Conservation (phyloP, 768 basidiomycete species). For the Suillus spraguei region DNA sequence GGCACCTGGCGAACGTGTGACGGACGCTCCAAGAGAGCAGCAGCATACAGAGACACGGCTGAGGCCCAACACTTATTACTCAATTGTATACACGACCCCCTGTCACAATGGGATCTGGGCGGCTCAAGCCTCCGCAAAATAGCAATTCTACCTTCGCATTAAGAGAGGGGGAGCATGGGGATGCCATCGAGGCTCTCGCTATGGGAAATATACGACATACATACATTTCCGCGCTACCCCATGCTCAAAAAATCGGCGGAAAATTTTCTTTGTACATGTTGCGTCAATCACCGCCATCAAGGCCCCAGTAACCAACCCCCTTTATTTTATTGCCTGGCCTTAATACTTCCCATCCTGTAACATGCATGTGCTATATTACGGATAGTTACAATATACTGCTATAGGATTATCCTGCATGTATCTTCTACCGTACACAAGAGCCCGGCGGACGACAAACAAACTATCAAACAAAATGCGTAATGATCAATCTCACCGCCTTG, state of each 20-base stretch:
- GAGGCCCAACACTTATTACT: background rate
- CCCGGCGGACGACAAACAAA: background rate
- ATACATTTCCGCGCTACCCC: background rate
- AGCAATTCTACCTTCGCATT: constrained; percentile 4
- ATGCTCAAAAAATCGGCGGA: background rate
- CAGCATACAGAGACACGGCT: background rate
- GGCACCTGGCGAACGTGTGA: background rate
- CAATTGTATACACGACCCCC: background rate
- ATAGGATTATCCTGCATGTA: background rate
- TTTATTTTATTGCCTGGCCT: background rate
- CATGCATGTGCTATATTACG: background rate
- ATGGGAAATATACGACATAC: background rate
- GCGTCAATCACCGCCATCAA: constrained; percentile 3
- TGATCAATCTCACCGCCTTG: constrained; percentile 18
- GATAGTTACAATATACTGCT: background rate
- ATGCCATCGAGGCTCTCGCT: background rate
- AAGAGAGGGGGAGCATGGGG: constrained; percentile 1
- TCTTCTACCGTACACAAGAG: background rate
- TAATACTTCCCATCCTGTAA: background rate
- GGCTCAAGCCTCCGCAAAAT: background rate
- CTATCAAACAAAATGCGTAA: background rate
- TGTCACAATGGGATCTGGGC: background rate
- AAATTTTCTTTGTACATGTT: background rate
- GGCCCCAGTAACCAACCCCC: background rate
- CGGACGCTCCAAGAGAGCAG: background rate